Evolutionary conservation across 805 yeast species (phyloP).

Genomic region (Kuraishia cidri): DNA sequence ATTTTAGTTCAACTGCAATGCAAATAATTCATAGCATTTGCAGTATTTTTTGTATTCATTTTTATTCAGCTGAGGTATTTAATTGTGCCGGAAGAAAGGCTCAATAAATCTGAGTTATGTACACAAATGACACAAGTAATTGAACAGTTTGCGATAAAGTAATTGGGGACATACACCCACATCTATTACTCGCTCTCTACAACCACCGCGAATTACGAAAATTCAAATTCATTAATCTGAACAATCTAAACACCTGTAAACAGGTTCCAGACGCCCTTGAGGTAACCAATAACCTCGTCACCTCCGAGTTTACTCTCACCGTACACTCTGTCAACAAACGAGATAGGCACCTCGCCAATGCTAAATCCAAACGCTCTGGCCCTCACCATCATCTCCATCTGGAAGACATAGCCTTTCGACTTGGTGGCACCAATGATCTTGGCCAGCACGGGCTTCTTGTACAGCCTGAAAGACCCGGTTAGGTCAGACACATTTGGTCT

Average conservation of each 20-base stretch:
- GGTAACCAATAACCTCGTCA: slow-evolving; percentile 69
- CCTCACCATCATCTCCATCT: slow-evolving; percentile 84
- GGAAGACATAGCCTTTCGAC: slow-evolving; percentile 77
- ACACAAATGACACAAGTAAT: too few relatives aligned
- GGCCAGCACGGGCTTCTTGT: slow-evolving; percentile 60
- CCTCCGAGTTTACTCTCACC: slow-evolving; percentile 79
- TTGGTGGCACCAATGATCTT: slow-evolving; percentile 59
- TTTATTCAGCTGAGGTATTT: too few relatives aligned
- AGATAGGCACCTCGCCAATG: slow-evolving; percentile 73
- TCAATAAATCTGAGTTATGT: too few relatives aligned
- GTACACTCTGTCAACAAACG: slow-evolving; percentile 70
- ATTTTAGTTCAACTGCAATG: too few relatives aligned
- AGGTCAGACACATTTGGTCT: slow-evolving; percentile 68
- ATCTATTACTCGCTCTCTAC: too few relatives aligned
- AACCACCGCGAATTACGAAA: too few relatives aligned
- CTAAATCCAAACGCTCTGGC: slow-evolving; percentile 67
- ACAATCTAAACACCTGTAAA: slow-evolving; percentile 43
- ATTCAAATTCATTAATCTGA: not conserved
- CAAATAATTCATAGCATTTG: too few relatives aligned
- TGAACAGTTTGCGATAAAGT: too few relatives aligned
- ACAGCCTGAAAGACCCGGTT: slow-evolving; percentile 71
- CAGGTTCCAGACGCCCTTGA: slow-evolving; percentile 68
- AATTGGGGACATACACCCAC: too few relatives aligned
- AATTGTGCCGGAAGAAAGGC: too few relatives aligned
- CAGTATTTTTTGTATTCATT: too few relatives aligned